Percentiles rank a stretch among this genome's conserved stretches.
These are phyloP conservation scores for Metarhizium rileyi DNA, from an alignment of 2,329 filamentous ascomycete species.

Conservation along the genomic window DNA sequence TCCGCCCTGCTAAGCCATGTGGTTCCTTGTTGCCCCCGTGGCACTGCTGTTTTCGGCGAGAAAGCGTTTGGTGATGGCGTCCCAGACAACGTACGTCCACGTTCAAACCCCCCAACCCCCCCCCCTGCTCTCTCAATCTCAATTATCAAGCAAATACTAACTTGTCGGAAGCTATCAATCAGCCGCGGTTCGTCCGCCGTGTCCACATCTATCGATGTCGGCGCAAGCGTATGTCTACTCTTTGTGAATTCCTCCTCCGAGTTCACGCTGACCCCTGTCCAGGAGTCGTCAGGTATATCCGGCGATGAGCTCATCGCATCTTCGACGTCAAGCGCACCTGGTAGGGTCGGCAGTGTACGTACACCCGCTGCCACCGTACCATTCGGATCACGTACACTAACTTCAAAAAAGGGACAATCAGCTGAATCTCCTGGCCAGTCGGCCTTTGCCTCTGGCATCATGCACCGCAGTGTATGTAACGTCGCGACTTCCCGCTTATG, in stretches of 20 bases:
- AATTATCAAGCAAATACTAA: conserved; percentile 8
- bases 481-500: background rate
- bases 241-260: background rate
- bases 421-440: background rate
- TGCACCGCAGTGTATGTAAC: conserved; percentile 1
- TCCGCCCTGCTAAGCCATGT: background rate
- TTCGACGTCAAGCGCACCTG: background rate
- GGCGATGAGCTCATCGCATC: background rate
- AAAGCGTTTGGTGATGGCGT: background rate
- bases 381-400: conserved; percentile 7
- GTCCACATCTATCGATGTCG: conserved; percentile 7
- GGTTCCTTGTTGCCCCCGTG: background rate
- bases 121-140: too few relatives aligned
- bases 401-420: conserved; percentile 9
- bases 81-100: conserved; percentile 11
- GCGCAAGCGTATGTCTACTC: conserved; percentile 10
- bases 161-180: conserved; percentile 11
- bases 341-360: conserved; percentile 8
- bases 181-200: conserved; percentile 5
- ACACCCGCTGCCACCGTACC: background rate
- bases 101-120: background rate
- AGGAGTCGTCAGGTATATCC: background rate
- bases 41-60: background rate
- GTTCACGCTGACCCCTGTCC: background rate
- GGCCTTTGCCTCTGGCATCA: background rate